phyloP scores from a whole-genome alignment of 495 filamentous ascomycete species.

The Podospora pseudocomata region DNA sequence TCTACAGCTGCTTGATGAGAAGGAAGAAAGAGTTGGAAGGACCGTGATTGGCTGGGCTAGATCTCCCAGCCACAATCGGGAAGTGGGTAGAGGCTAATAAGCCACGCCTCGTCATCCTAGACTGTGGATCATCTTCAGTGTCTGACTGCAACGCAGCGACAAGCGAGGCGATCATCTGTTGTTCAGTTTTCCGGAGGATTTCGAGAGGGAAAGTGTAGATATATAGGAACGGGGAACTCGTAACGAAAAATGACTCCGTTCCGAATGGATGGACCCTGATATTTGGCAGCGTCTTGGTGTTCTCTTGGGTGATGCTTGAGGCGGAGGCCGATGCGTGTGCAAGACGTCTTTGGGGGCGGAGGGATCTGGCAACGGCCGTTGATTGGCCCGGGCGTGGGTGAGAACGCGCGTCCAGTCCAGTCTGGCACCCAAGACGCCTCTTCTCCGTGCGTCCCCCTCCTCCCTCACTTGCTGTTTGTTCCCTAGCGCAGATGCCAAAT shows the following conservation, averaged over 20 bases:
- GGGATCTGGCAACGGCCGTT: slow-evolving; percentile 18
- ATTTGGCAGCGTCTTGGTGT: slow-evolving; percentile 1
- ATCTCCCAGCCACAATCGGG: slow-evolving; percentile 4
- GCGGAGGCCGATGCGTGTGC: slow-evolving; percentile 25
- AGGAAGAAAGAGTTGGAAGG: not conserved
- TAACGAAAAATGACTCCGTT: not conserved
- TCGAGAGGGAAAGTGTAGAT: not conserved
- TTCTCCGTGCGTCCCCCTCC: slow-evolving; percentile 21
- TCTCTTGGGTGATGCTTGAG: slow-evolving; percentile 16
- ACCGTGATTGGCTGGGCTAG: not conserved
- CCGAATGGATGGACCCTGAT: slow-evolving; percentile 2
- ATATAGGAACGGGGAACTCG: not conserved
- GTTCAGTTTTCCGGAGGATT: not conserved
- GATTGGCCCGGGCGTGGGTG: slow-evolving; percentile 22
- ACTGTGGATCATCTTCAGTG: not conserved
- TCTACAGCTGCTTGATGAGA: not conserved
- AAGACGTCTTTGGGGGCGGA: slow-evolving; percentile 28
- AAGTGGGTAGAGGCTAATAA: slow-evolving; percentile 7
- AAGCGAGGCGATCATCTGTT: not conserved
- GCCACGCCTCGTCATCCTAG: slow-evolving; percentile 25
- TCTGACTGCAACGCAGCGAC: not conserved
- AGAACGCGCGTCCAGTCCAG: slow-evolving; percentile 31
- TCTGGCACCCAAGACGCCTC: slow-evolving; percentile 11
- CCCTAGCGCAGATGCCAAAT: slow-evolving; percentile 14
- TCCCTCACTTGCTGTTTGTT: slow-evolving; percentile 4